Evolutionary conservation across 805 yeast species (phyloP).

Genomic region (Nakazawaea laoshanensis): DNA sequence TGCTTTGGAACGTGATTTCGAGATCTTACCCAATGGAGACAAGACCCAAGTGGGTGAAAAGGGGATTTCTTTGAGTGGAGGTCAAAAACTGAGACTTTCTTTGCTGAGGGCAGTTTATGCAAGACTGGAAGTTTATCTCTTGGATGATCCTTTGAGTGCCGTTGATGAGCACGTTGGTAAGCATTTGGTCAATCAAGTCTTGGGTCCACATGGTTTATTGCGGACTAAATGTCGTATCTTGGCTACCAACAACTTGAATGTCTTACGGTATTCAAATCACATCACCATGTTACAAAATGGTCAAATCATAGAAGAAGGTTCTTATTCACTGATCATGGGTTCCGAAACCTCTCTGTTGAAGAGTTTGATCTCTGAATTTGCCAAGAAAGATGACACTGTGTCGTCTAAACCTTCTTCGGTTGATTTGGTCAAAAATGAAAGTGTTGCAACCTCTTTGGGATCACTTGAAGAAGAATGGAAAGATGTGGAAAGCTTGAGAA

Average conservation of each 20-base stretch:
- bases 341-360: slow-evolving; percentile 39
- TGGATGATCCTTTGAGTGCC: slow-evolving; percentile 90
- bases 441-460: slow-evolving; percentile 14
- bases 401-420: slow-evolving; percentile 13
- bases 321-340: slow-evolving; percentile 42
- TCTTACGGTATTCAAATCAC: slow-evolving; percentile 64
- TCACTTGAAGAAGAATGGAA: slow-evolving; percentile 19
- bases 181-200: slow-evolving; percentile 73
- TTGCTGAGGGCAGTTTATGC: slow-evolving; percentile 92
- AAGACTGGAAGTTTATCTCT: slow-evolving; percentile 77
- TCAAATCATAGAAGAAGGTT: slow-evolving; percentile 57
- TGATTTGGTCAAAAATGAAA: slow-evolving; percentile 10
- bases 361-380: slow-evolving; percentile 54
- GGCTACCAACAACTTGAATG: slow-evolving; percentile 83
- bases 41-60: slow-evolving; percentile 89
- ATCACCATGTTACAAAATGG: slow-evolving; percentile 68
- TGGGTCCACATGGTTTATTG: slow-evolving; percentile 75
- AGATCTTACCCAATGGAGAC: slow-evolving; percentile 77
- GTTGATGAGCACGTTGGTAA: slow-evolving; percentile 94
- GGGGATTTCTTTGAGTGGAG: slow-evolving; percentile 91
- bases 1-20: slow-evolving; percentile 71
- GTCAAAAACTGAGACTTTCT: slow-evolving; percentile 89
- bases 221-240: slow-evolving; percentile 66
- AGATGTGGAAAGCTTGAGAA: slow-evolving; percentile 37
- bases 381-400: slow-evolving; percentile 27